Conservation (phyloP, 495 filamentous ascomycete genomes). For the Cudoniella acicularis region DNA sequence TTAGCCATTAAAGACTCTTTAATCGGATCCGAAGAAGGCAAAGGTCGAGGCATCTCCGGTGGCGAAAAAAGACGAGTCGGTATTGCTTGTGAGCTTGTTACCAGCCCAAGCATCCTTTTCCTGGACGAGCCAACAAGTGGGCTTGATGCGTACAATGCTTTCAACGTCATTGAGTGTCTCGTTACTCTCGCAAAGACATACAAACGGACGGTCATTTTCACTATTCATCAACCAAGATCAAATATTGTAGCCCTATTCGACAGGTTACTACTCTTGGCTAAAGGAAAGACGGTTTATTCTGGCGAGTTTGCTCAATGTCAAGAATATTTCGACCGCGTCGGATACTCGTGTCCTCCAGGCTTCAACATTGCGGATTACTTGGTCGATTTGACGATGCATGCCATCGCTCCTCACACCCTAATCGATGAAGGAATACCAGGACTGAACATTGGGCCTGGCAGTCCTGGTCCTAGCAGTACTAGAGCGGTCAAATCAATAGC, state of each 20-base stretch:
- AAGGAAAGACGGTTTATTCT: constrained; percentile 88
- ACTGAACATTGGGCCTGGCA: constrained; percentile 40
- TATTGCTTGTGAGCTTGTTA: constrained; percentile 96
- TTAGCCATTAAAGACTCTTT: constrained; percentile 86
- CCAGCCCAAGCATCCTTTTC: constrained; percentile 95
- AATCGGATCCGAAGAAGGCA: constrained; percentile 97
- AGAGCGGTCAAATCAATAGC: constrained; percentile 88
- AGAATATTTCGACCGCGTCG: constrained; percentile 84
- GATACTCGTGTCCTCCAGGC: constrained; percentile 88
- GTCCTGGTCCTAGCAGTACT: constrained; percentile 81
- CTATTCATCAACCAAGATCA: constrained; percentile 98
- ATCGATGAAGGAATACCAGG: constrained; percentile 53
- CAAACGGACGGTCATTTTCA: constrained; percentile 95
- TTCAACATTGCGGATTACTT: constrained; percentile 99
- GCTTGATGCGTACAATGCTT: constrained; percentile 92
- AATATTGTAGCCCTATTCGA: constrained; percentile 99
- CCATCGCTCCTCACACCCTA: constrained; percentile 53
- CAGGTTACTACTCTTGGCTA: constrained; percentile 82
- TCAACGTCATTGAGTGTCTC: constrained; percentile 94
- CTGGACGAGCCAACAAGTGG: constrained; percentile 96
- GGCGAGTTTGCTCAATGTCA: constrained; percentile 88
- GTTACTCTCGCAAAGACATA: constrained; percentile 94
- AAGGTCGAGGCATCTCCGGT: constrained; percentile 90
- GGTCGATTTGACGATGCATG: constrained; percentile 97
- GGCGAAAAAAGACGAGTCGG: constrained; percentile 95